A percentile compares a stretch with the other conserved stretches of the same genome.
Evolutionary conservation across 2,329 filamentous ascomycete genomes (phyloP).

Genomic region (Huntiella bhutanensis): DNA sequence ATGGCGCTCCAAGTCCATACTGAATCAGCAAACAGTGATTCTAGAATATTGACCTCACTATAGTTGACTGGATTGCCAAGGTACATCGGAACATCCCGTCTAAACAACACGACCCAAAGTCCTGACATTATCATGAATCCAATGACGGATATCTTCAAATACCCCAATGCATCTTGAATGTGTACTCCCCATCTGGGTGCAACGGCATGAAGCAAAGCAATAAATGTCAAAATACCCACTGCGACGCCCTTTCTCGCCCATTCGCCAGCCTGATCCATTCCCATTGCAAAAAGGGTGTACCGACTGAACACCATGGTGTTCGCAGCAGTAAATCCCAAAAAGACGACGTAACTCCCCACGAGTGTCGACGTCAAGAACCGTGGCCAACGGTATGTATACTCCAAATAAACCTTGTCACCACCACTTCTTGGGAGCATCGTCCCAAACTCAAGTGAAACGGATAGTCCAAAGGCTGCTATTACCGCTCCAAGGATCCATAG

Average conservation of each 20-base stretch:
- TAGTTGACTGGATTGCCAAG: background rate
- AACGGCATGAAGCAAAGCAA: constrained; percentile 40
- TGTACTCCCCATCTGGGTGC: constrained; percentile 37
- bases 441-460: constrained; percentile 47
- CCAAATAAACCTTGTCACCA: constrained; percentile 51
- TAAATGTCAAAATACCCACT: constrained; percentile 32
- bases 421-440: constrained; percentile 53
- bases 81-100: background rate
- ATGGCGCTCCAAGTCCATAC: constrained; percentile 51
- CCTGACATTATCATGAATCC: constrained; percentile 42
- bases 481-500: constrained; percentile 46
- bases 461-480: constrained; percentile 40
- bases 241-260: constrained; percentile 35
- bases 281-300: constrained; percentile 41
- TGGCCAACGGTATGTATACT: constrained; percentile 46
- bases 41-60: background rate
- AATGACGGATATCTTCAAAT: constrained; percentile 42
- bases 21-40: constrained; percentile 39
- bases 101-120: constrained; percentile 34
- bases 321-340: constrained; percentile 48
- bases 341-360: constrained; percentile 41
- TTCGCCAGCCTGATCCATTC: constrained; percentile 23
- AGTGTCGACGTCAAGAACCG: constrained; percentile 45
- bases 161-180: constrained; percentile 43
- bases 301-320: constrained; percentile 53